These are phyloP conservation scores for Cyathus striatus DNA, from an alignment of 768 basidiomycete genomes.

Conservation along the genomic window DNA sequence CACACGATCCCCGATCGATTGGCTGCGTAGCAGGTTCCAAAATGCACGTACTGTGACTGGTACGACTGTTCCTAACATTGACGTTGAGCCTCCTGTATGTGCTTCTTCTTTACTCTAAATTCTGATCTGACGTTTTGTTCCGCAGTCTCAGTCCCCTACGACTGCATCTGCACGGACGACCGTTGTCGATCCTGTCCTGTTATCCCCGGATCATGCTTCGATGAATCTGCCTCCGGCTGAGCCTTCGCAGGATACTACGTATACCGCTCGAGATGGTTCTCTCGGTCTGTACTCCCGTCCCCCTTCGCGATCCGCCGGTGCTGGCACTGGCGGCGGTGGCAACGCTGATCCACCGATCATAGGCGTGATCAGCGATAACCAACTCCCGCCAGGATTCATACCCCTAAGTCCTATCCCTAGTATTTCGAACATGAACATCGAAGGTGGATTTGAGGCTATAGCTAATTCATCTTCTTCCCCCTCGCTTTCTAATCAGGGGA, in stretches of 20 bases:
- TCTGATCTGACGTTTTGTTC: neutral
- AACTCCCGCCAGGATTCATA: slow-evolving; percentile 32
- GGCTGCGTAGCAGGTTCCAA: slow-evolving; percentile 14
- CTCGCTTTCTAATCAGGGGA: neutral
- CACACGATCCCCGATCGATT: slow-evolving; percentile 13
- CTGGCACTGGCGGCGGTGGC: slow-evolving; percentile 2
- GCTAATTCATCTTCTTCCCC: neutral
- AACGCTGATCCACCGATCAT: slow-evolving; percentile 10
- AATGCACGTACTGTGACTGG: slow-evolving; percentile 13
- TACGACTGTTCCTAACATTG: slow-evolving; percentile 33
- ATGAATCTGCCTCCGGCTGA: slow-evolving; percentile 15
- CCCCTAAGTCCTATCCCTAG: slow-evolving; percentile 10
- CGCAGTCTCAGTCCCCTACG: slow-evolving; percentile 35
- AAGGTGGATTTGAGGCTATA: neutral
- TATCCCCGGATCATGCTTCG: slow-evolving; percentile 38
- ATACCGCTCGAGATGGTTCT: neutral
- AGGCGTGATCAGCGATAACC: slow-evolving; percentile 21
- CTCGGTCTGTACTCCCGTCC: neutral
- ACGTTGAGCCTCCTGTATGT: slow-evolving; percentile 43
- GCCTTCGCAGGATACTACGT: neutral
- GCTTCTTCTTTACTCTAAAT: neutral
- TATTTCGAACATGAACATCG: neutral
- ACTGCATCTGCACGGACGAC: slow-evolving; percentile 20
- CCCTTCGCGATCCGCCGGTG: neutral
- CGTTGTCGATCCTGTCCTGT: slow-evolving; percentile 30